Percentiles rank a stretch among this genome's conserved stretches.
Conservation (phyloP, 495 filamentous ascomycete genomes). For the Penicillium arizonense region DNA sequence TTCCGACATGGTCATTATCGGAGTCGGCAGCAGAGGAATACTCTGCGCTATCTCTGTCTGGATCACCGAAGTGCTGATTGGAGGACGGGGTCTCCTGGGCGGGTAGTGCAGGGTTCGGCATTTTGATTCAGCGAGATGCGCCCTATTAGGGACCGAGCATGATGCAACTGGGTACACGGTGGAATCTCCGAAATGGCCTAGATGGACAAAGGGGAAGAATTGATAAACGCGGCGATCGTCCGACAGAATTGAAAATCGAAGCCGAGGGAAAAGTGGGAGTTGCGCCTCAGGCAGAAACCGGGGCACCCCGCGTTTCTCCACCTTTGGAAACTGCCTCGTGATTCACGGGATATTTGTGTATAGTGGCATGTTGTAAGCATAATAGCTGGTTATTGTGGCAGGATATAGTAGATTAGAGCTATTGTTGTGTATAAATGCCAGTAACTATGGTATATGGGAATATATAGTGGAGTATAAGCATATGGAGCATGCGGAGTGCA, state of each 20-base stretch:
- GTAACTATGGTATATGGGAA: too few species aligned
- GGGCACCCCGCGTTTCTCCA: conserved; percentile 26
- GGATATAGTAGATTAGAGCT: background rate
- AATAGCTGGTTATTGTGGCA: background rate
- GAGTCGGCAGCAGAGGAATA: conserved; percentile 40
- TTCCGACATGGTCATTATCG: conserved; percentile 32
- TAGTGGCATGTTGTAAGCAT: background rate
- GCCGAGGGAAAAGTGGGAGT: conserved; percentile 11
- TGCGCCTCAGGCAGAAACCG: conserved; percentile 27
- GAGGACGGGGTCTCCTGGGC: conserved; percentile 25
- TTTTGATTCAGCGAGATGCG: conserved; percentile 39
- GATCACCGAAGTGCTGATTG: conserved; percentile 20
- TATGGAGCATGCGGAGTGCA: too few species aligned
- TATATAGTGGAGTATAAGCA: too few species aligned
- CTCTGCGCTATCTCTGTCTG: conserved; percentile 37
- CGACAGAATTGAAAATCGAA: conserved; percentile 8
- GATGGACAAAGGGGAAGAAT: conserved; percentile 4
- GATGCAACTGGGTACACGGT: conserved; percentile 11
- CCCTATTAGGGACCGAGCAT: conserved; percentile 28
- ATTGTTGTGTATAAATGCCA: too few species aligned
- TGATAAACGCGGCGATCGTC: conserved; percentile 13
- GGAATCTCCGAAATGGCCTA: conserved; percentile 5
- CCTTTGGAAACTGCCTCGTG: conserved; percentile 4
- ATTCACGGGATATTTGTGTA: background rate
- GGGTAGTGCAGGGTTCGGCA: conserved; percentile 37